Percentiles rank a stretch among this genome's conserved stretches.
These are phyloP conservation scores for Sphaerosporella brunnea DNA, from an alignment of 495 filamentous ascomycete genomes.

Conservation along the genomic window DNA sequence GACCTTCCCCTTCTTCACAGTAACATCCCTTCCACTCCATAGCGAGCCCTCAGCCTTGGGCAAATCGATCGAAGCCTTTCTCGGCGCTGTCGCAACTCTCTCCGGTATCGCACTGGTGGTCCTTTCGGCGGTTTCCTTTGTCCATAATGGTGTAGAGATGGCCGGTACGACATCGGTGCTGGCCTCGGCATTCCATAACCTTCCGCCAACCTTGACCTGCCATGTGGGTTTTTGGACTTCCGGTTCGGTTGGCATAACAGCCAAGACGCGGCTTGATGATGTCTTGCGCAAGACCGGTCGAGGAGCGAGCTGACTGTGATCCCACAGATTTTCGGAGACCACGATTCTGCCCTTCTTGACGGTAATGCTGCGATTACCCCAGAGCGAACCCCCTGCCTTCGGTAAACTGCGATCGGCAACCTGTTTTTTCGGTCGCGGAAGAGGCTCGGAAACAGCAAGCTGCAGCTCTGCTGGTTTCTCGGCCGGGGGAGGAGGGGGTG, in stretches of 20 bases:
- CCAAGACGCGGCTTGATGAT: too few species aligned
- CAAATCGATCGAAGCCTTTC: conserved; percentile 7
- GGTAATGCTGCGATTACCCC: not conserved
- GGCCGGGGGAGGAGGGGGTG: conserved; percentile 20
- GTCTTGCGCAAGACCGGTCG: too few species aligned
- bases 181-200: conserved; percentile 3
- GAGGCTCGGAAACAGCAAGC: conserved; percentile 10
- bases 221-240: too few species aligned
- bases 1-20: conserved; percentile 3
- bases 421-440: not conserved
- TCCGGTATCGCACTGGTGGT: conserved; percentile 18
- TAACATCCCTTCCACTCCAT: conserved; percentile 9
- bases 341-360: conserved; percentile 4
- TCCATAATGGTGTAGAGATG: conserved; percentile 14
- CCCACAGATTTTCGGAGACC: not conserved
- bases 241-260: too few species aligned
- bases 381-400: conserved; percentile 1
- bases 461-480: conserved; percentile 18
- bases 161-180: not conserved
- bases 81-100: conserved; percentile 8
- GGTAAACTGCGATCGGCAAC: not conserved
- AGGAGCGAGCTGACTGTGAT: not conserved
- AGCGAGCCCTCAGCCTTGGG: conserved; percentile 12
- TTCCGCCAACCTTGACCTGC: not conserved
- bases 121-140: conserved; percentile 12